A percentile compares a stretch with the other conserved stretches of the same genome.
These are phyloP conservation scores for Calcarisporium arbuscula DNA, from an alignment of 2,329 filamentous ascomycete species.

Conservation along the genomic window DNA sequence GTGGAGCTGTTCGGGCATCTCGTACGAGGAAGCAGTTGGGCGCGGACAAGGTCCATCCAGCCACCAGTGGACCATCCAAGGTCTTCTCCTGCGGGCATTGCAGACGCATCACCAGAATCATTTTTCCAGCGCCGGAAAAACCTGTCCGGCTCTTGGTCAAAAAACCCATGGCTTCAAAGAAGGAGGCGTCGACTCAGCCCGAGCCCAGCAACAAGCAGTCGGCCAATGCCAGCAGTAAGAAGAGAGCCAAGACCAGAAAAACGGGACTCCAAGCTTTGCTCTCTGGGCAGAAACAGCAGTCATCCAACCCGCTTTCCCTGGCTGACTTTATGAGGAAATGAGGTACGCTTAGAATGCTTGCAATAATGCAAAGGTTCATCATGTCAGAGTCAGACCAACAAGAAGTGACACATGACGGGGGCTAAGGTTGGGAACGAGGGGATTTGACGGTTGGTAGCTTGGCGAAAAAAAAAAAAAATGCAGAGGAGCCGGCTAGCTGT, in stretches of 20 bases:
- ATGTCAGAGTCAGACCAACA: too few species aligned
- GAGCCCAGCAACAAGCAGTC: conserved; percentile 22
- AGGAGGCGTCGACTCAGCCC: background rate
- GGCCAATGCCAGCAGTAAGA: conserved; percentile 55
- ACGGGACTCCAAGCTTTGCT: conserved; percentile 60
- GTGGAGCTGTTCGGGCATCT: conserved; percentile 3
- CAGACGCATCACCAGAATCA: conserved; percentile 33
- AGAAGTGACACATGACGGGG: too few species aligned
- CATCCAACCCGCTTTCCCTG: conserved; percentile 41
- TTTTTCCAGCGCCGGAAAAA: conserved; percentile 30
- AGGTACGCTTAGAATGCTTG: conserved; percentile 1
- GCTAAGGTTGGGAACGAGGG: too few species aligned
- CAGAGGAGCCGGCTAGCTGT: too few species aligned
- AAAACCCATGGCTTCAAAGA: background rate
- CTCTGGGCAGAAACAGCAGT: conserved; percentile 41
- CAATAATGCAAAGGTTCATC: background rate
- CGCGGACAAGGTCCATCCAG: conserved; percentile 1
- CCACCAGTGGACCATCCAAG: conserved; percentile 11
- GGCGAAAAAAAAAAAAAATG: too few species aligned
- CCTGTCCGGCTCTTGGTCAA: background rate
- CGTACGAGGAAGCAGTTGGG: background rate
- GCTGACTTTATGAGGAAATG: conserved; percentile 46
- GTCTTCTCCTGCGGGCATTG: conserved; percentile 39
- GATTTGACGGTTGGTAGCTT: too few species aligned
- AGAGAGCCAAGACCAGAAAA: conserved; percentile 59